Base-by-base conservation (phyloP, 768 basidiomycete genomes). In the Termitomyces sp. region DNA sequence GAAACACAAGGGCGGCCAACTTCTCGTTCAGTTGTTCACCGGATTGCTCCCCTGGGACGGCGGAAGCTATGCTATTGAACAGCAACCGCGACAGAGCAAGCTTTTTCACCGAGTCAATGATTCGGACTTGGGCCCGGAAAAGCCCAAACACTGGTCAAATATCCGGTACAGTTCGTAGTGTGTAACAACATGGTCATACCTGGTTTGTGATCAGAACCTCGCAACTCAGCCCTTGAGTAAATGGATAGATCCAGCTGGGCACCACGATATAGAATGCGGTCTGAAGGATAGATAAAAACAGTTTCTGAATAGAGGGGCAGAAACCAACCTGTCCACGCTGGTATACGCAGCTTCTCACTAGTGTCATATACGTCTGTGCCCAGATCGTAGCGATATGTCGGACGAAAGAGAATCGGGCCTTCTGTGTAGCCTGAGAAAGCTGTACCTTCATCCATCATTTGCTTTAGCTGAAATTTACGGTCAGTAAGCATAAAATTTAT, bases 151-250 rank as follows among this genome's bases (percentile, higher is more conserved):
- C 96, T 93, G 46, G 50, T 63, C 45, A 46, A 48, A 62, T 45
- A n/a, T 60, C 25, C 29, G 20, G 20, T 29, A 36, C 34, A 31
- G 29, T 37, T 4, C 11, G 20, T 15, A 49, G 25, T 47, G 51
- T 32, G 10, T 56, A 50, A 25, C 34, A 43, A 31, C 11, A 31
- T 45, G 38, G 56, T 29, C 55, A 64, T 76, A 88, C 94, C 92
- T 71, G 97, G 97, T 70, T 90, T 88, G 71, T 99, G 97, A 76
- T 99, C 97, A 6, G 97, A 99, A n/a, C 91, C 86, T 68, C 79
- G 81, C 60, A 99, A 75, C 66, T 96, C 93, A 7, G 92, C 89
- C 61, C 94, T 81, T 20, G 88, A 86, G 72, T 99, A 99, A 9
- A 86, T 82, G 0, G 83, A 78, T 50, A 95, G 79, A 63, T 94